These are phyloP conservation scores for Umbelopsis vinacea DNA, from an alignment of 192 early-diverging fungal species.

Conservation along the genomic window DNA sequence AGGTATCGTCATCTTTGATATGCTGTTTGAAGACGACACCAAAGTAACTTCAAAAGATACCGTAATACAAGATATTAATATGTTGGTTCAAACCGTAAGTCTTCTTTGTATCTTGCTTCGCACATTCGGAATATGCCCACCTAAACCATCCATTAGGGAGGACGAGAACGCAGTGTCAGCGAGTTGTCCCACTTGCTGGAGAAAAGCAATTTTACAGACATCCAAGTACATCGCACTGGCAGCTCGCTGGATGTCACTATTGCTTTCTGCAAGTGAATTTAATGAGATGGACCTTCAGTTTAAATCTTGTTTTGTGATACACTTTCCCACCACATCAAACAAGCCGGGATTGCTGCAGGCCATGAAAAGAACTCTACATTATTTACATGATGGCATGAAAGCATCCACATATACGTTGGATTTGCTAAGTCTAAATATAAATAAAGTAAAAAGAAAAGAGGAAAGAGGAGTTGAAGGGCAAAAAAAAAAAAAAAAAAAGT, in stretches of 20 bases:
- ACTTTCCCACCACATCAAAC: background rate
- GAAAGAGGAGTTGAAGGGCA: background rate
- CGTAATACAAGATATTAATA: slow-evolving; percentile 34
- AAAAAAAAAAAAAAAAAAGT: background rate
- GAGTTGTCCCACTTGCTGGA: slow-evolving; percentile 13
- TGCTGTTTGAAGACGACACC: slow-evolving; percentile 17
- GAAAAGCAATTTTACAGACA: background rate
- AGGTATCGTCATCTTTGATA: slow-evolving; percentile 16
- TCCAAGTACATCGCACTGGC: slow-evolving; percentile 8
- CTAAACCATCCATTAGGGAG: too few relatives aligned
- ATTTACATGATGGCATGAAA: slow-evolving; percentile 20
- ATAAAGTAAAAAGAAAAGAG: background rate
- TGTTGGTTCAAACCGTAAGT: slow-evolving; percentile 34
- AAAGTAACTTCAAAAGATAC: slow-evolving; percentile 6
- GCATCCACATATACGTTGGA: background rate
- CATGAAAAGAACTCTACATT: slow-evolving; percentile 21
- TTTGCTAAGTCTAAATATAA: slow-evolving; percentile 21
- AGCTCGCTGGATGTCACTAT: slow-evolving; percentile 15
- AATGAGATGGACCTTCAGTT: background rate
- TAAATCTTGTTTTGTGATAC: background rate
- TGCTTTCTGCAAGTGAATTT: slow-evolving; percentile 1
- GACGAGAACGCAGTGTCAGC: slow-evolving; percentile 30
- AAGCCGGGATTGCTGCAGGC: background rate
- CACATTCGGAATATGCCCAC: too few relatives aligned
- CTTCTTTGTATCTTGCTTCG: too few relatives aligned